phyloP scores from a whole-genome alignment of 148 eudicot species.

The Polygonum maritimum region DNA sequence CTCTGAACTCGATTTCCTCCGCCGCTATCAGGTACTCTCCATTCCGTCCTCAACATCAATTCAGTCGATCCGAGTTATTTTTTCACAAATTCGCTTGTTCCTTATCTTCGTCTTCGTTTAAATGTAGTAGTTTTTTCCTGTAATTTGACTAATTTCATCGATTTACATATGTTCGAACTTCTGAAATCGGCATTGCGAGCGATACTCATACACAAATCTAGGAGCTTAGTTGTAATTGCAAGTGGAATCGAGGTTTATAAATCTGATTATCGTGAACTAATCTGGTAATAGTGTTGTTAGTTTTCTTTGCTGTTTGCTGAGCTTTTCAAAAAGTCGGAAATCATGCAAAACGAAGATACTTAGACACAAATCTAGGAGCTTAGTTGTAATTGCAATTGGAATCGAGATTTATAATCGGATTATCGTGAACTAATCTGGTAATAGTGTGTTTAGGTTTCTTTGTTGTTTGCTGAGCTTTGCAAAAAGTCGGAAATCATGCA shows the following conservation, averaged over 20 bases:
- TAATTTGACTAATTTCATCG: neutral
- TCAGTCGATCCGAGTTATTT: too few relatives aligned
- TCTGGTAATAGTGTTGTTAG: neutral
- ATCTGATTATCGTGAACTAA: neutral
- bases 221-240: neutral
- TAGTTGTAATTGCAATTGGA: neutral
- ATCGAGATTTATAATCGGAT: neutral
- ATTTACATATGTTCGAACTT: neutral
- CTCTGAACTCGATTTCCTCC: neutral
- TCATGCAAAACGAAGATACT: too few relatives aligned
- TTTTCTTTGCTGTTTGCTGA: neutral
- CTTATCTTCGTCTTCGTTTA: neutral
- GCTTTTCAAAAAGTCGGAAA: neutral
- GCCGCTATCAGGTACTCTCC: neutral
- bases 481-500: conserved; percentile 8
- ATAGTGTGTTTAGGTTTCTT: neutral
- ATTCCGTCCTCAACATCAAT: neutral
- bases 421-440: neutral
- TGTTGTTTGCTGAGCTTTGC: neutral
- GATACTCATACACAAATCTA: neutral
- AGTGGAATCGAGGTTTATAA: neutral
- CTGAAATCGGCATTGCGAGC: neutral
- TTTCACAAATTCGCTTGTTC: neutral
- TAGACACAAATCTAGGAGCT: neutral
- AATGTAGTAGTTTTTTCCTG: neutral